These are phyloP conservation scores for Leccinum sublutescens DNA, from an alignment of 768 basidiomycete species.

Conservation along the genomic window DNA sequence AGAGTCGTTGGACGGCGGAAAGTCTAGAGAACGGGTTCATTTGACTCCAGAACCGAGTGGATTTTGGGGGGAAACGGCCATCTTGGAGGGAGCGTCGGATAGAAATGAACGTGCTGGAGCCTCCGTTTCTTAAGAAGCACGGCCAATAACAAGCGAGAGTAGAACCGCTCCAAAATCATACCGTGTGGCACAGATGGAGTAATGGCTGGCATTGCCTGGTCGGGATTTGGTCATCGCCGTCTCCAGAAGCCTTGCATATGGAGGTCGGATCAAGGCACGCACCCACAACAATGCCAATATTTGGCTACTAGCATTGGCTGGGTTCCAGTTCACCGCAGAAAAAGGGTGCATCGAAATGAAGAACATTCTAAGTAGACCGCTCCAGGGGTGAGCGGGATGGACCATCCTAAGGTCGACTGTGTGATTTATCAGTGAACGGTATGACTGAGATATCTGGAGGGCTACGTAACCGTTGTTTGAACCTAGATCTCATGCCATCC, in stretches of 20 bases:
- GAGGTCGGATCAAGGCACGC: conserved; percentile 1
- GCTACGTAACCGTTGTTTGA: neutral
- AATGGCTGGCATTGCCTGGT: neutral
- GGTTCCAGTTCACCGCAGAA: neutral
- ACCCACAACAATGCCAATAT: neutral
- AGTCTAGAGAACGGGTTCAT: neutral
- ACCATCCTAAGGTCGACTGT: neutral
- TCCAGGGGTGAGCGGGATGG: neutral
- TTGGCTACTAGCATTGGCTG: neutral
- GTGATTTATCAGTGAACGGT: neutral
- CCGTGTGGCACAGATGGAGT: neutral
- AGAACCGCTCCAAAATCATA: neutral
- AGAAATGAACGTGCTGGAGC: neutral
- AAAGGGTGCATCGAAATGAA: neutral
- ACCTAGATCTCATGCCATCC: neutral
- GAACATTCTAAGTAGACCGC: neutral
- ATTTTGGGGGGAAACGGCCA: neutral
- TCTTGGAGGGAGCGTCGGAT: too few relatives aligned
- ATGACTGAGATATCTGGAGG: neutral
- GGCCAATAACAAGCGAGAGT: neutral
- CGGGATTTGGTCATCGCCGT: neutral
- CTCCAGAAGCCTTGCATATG: neutral
- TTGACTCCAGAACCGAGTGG: neutral
- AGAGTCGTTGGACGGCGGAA: neutral
- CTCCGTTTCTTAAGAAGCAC: neutral